Base-by-base conservation (phyloP, 805 yeast species). In the Scheffersomyces spartinae region DNA sequence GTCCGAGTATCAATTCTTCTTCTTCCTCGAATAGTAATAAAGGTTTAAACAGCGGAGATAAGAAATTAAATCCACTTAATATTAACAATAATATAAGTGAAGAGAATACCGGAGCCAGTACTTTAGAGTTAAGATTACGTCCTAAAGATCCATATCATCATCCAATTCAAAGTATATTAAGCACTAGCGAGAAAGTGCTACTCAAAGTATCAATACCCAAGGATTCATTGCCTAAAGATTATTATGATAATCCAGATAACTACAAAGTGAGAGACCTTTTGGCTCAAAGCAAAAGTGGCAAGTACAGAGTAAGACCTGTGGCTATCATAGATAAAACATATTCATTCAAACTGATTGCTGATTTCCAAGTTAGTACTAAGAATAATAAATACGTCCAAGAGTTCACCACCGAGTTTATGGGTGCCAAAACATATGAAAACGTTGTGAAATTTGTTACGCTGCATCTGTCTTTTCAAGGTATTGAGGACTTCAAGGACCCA, bases 261-360 rank as follows among this genome's bases (percentile, higher is more conserved):
- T 57, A 62, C 16, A 45, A 65, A 21, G 42, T 75, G 1, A 55
- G 55, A 21, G 59, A 64, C 25, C 55, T 71, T 12, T 38, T 63
- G 8, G 39, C 48, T 27, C 38, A 23, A 42, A 24, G 12, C 41
- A 12, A 62, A 64, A 27, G 45, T 52, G n/a, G 40, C 3, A 37
- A 53, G 4, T 60, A 65, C 26, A 51, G 50, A 13, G 62, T 69
- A 2, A 60, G 61, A 23, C 88, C 94, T 0, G 64, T 69, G 4
- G 85, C 77, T 0, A 65, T 83, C 11, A 60, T 84, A 11, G 71
- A 73, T 38, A 66, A 71, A 30, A 77, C 76, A 10, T 76, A 74
- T 42, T 67, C 79, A 34, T 88, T 88, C 47, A 68, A 95, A 38
- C 83, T 81, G 35, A 70, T 85, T 64, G 75, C 88, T 0, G 97